A percentile compares a stretch with the other conserved stretches of the same genome.
phyloP scores from a whole-genome alignment of 2,329 filamentous ascomycete species.

The Fusarium burgessii region DNA sequence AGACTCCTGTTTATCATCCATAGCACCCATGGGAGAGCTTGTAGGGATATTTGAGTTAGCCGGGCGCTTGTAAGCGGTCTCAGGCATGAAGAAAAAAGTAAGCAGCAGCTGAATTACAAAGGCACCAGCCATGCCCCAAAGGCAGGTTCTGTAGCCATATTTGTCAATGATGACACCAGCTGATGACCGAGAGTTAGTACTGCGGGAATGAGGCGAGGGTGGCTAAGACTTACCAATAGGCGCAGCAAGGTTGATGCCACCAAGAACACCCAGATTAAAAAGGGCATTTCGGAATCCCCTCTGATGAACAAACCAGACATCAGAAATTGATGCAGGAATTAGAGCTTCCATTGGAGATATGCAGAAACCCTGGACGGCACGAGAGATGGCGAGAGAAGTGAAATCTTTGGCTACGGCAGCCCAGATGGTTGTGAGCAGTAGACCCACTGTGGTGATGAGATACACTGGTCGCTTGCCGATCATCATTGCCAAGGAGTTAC shows the following conservation, averaged over 20 bases:
- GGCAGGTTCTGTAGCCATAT: neutral
- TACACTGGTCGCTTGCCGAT: neutral
- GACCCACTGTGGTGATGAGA: neutral
- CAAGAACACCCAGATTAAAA: neutral
- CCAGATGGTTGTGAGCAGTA: neutral
- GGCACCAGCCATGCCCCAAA: neutral
- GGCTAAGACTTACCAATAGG: neutral
- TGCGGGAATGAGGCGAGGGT: fast-evolving
- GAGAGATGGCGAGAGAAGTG: neutral
- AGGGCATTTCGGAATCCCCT: neutral
- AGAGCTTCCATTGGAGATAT: neutral
- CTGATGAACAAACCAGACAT: neutral
- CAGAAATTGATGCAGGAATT: neutral
- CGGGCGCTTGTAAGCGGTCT: neutral
- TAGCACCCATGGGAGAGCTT: too few species aligned
- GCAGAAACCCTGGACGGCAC: neutral
- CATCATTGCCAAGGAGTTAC: constrained; percentile 5
- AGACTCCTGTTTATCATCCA: fast-evolving
- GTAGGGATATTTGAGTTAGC: fast-evolving
- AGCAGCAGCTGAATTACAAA: neutral
- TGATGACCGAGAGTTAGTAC: fast-evolving
- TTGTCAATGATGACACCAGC: neutral
- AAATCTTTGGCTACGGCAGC: neutral
- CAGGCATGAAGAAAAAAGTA: constrained; percentile 3
- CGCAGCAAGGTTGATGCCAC: neutral